Evolutionary conservation across 257 asterid species (phyloP).

Genomic region (Solanum piurae): DNA sequence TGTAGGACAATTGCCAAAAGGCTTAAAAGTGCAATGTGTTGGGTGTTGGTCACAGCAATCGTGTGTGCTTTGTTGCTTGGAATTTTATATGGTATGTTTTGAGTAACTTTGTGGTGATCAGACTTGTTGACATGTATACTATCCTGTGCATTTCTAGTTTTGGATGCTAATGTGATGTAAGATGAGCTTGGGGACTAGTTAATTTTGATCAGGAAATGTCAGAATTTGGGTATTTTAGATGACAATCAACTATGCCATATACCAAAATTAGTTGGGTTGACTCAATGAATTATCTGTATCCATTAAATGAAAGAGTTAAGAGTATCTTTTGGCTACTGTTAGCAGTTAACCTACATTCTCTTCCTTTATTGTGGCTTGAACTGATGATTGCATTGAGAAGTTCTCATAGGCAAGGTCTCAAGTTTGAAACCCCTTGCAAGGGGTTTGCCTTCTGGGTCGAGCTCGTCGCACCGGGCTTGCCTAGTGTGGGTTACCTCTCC

Average conservation of each 20-base stretch:
- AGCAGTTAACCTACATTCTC: not conserved
- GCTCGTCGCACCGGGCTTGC: too few species aligned
- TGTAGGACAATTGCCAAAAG: conserved; percentile 81
- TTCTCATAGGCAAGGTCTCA: not conserved
- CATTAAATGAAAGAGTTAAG: not conserved
- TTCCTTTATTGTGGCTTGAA: not conserved
- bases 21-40: conserved; percentile 71
- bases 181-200: not conserved
- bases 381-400: not conserved
- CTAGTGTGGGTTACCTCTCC: too few species aligned
- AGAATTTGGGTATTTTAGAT: not conserved
- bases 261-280: not conserved
- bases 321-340: not conserved
- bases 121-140: not conserved
- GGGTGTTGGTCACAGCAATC: conserved; percentile 81
- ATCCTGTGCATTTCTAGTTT: not conserved
- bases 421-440: too few species aligned
- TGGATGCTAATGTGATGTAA: not conserved
- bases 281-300: not conserved
- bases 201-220: not conserved
- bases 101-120: not conserved
- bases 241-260: not conserved
- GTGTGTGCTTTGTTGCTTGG: conserved; percentile 83
- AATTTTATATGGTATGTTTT: conserved; percentile 61
- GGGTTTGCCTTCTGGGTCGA: too few species aligned